Base-by-base conservation (phyloP, 1,139 yeast species). In the Meyerozyma sp. region DNA sequence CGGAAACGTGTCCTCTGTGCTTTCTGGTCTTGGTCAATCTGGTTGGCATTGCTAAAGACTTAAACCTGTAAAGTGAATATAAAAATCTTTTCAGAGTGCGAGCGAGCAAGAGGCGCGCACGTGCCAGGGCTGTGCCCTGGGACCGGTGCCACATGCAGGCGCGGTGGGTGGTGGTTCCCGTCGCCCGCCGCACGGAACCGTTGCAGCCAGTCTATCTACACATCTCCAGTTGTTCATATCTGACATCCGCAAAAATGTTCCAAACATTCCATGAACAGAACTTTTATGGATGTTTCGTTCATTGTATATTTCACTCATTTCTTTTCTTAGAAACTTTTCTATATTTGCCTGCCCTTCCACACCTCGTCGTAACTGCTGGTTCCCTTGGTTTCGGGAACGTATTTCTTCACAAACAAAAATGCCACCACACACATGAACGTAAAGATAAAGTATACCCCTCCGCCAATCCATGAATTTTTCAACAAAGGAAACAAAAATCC, bases 1-100 rank as follows among this genome's bases (percentile, higher is more conserved):
- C 95, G 73, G 97, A 89, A 78, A 93, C 98, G 95, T 94, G 84
- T 79, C 99, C 99, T 88, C 99, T 89, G 87, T 89, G 97, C 84
- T 93, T 94, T 88, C 99, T 90, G 79, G 98, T 93, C 81, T 93
- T 90, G 70, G 96, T 87, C 73, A 88, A 84, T 90, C 98, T 90
- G 83, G 98, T 90, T 78, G 98, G 98, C 98, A 93, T 93, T 76
- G 73, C 53, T 54, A 48, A 50, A 56, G 60, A 53, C 44, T 46
- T 49, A 46, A 46, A 46, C 34, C 48, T 46, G 46, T 48, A 50
- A 50, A 46, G 44, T 40, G 40, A 39, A 45, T 42, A 48, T 48
- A 30, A 21, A 53, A 51, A 51, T 49, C 54, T 54, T 54, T 54
- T 51, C 40, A 29, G 36, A 34, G 37, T 16, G 37, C 37, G 37